Evolutionary conservation across 225 moss, liverwort and hornwort species (phyloP).

Genomic region (Pleurozium schreberi): DNA sequence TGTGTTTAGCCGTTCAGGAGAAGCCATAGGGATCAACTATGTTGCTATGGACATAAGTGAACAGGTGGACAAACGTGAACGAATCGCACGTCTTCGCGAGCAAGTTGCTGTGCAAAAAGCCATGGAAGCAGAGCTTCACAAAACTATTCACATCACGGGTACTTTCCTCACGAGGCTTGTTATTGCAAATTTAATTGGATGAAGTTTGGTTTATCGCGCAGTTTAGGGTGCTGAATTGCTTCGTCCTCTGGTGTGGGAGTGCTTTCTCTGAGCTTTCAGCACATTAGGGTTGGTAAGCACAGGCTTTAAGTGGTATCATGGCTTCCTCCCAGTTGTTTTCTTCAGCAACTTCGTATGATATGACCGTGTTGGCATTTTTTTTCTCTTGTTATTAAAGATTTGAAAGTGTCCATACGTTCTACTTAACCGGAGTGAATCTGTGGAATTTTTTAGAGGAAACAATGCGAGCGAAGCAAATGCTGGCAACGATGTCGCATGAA

Average conservation of each 20-base stretch:
- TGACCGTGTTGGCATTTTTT: background rate
- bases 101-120: constrained; percentile 72
- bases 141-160: constrained; percentile 70
- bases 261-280: background rate
- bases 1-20: constrained; percentile 50
- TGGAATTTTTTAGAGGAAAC: constrained; percentile 53
- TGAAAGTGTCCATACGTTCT: background rate
- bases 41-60: constrained; percentile 68
- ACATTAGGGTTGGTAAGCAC: background rate
- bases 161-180: background rate
- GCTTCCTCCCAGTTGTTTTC: background rate
- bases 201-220: background rate
- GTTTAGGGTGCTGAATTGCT: background rate
- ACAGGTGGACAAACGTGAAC: constrained; percentile 65
- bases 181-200: background rate
- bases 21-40: constrained; percentile 62
- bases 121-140: constrained; percentile 70
- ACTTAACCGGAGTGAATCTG: background rate
- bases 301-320: background rate
- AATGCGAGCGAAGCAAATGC: constrained; percentile 85
- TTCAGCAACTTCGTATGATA: background rate
- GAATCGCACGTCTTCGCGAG: constrained; percentile 48
- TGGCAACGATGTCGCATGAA: constrained; percentile 91
- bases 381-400: background rate
- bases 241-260: background rate